A percentile compares a stretch with the other conserved stretches of the same genome.
Conservation (phyloP, 768 basidiomycete species). For the Amanita fuliginea region DNA sequence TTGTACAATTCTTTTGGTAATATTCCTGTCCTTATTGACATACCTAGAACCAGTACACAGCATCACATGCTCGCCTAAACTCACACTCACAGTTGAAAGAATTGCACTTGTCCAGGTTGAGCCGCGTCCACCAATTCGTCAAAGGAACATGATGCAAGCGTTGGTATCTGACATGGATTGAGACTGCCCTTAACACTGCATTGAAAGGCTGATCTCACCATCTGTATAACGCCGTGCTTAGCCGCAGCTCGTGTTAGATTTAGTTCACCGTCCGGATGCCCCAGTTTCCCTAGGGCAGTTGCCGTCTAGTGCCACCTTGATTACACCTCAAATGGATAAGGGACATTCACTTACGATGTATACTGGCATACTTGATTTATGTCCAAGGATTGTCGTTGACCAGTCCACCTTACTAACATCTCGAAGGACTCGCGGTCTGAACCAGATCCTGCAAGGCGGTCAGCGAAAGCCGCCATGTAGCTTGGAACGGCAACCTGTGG, state of each 20-base stretch:
- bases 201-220: constrained; percentile 19
- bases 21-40: constrained; percentile 82
- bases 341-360: constrained; percentile 48
- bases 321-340: neutral
- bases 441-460: constrained; percentile 55
- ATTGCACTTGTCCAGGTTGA: constrained; percentile 67
- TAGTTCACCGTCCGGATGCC: constrained; percentile 92
- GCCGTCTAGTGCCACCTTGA: constrained; percentile 30
- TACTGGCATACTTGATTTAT: constrained; percentile 62
- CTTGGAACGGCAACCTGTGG: constrained; percentile 46
- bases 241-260: constrained; percentile 84
- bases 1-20: constrained; percentile 79
- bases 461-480: neutral
- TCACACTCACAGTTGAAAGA: constrained; percentile 60
- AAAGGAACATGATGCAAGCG: constrained; percentile 90
- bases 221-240: constrained; percentile 44
- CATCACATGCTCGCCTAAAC: neutral
- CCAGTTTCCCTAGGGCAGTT: constrained; percentile 85
- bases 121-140: constrained; percentile 92
- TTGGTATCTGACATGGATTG: constrained; percentile 61
- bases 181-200: neutral
- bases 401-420: constrained; percentile 83
- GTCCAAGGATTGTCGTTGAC: constrained; percentile 75
- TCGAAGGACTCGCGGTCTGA: constrained; percentile 76
- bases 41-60: constrained; percentile 35